Percentiles rank a stretch among this genome's conserved stretches.
Evolutionary conservation across 2,329 filamentous ascomycete species (phyloP).

Genomic region (Phyllosticta citrichinensis): DNA sequence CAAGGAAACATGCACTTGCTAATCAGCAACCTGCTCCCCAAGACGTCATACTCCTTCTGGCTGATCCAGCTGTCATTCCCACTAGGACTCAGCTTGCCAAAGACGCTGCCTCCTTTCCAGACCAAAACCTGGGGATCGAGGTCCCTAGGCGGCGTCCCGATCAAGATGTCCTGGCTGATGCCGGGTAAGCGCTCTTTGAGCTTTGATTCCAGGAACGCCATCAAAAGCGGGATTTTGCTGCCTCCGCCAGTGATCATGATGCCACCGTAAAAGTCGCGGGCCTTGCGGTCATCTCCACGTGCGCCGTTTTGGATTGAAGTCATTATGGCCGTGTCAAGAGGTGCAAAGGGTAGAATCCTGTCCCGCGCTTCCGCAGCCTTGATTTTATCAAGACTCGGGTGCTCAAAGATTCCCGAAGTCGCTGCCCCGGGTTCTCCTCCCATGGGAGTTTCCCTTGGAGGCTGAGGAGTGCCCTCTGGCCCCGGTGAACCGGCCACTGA

Average conservation of each 20-base stretch:
- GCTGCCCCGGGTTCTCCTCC: conserved; percentile 36
- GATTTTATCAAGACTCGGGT: conserved; percentile 39
- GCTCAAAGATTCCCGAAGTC: conserved; percentile 38
- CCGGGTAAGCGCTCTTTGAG: conserved; percentile 55
- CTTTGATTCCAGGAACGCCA: conserved; percentile 71
- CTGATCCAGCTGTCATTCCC: conserved; percentile 91
- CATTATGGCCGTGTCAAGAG: conserved; percentile 82
- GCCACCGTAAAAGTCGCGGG: conserved; percentile 61
- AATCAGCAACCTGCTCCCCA: conserved; percentile 68
- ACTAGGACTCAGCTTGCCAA: conserved; percentile 72
- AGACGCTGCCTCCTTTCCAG: conserved; percentile 97
- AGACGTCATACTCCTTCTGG: conserved; percentile 73
- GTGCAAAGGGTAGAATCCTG: conserved; percentile 67
- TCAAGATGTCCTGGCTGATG: conserved; percentile 57
- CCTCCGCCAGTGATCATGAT: conserved; percentile 31
- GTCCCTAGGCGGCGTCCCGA: conserved; percentile 68
- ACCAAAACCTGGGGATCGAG: conserved; percentile 95
- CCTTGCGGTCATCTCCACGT: conserved; percentile 82
- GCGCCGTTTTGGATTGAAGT: conserved; percentile 81
- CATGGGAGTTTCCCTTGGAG: conserved; percentile 32
- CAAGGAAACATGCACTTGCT: conserved; percentile 34
- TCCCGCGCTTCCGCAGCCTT: conserved; percentile 59
- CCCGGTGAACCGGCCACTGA: conserved; percentile 82
- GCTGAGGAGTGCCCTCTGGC: conserved; percentile 59
- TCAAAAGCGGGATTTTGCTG: conserved; percentile 53